Conservation (phyloP, 345 rosid genomes). For the Angophora floribunda region DNA sequence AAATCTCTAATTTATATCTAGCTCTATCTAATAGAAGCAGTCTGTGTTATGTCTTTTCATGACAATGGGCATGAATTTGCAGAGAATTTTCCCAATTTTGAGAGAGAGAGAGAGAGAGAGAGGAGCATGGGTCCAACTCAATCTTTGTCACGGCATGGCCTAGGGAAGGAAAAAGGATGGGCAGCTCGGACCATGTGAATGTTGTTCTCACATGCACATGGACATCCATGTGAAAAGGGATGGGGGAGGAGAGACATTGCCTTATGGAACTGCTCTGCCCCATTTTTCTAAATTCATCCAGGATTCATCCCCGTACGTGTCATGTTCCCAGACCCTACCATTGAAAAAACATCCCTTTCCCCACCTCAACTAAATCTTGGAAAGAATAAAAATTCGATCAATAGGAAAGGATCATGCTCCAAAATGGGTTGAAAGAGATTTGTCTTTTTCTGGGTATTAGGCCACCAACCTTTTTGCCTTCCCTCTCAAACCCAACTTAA, state of each 20-base stretch:
- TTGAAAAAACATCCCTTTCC: constrained; percentile 1
- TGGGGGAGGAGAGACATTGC: neutral
- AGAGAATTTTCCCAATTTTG: neutral
- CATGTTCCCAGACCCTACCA: neutral
- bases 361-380: neutral
- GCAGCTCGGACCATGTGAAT: neutral
- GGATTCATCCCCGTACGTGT: neutral
- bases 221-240: constrained; percentile 3
- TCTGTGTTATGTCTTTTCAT: neutral
- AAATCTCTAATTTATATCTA: neutral
- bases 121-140: neutral
- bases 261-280: neutral
- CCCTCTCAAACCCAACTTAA: neutral
- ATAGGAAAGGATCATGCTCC: neutral
- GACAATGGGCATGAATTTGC: neutral
- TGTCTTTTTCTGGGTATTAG: constrained; percentile 25
- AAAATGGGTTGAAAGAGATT: constrained; percentile 9
- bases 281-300: neutral
- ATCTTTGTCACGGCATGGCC: neutral
- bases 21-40: neutral
- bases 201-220: neutral
- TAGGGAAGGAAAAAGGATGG: neutral
- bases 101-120: neutral
- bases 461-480: constrained; percentile 22
- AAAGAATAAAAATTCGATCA: no score